Evolutionary conservation across 169 alveolate genomes (phyloP), one percentile per base, ranked within the genome.

Genomic region (Neospora caninum): DNA sequence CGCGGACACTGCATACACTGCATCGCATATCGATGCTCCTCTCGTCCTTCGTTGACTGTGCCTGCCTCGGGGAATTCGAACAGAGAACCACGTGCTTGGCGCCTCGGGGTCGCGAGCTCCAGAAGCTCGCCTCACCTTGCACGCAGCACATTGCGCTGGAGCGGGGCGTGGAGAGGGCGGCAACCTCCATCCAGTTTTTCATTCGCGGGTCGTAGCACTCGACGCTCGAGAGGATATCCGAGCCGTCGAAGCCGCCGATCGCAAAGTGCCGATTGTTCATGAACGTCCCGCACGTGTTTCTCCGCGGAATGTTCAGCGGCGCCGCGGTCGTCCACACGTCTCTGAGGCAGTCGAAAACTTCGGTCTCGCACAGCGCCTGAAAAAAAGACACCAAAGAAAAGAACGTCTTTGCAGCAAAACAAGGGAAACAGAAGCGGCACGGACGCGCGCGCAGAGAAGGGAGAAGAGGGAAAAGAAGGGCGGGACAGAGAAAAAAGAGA

Each of bases 351-450:
- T 98, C 99, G 95, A 97, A 98, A 82, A 98, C 97, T 96, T 98
- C 99, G 34, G 97, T 96, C 91, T 98, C 99, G 92, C 98, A 97
- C 49, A 98, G 96, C n/a, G 99, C 99, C 95, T 96, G 41, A 36
- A 82, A 0, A 29, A 25, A 27, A 54, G 31, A 31, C 45, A 89
- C 31, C 91, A 41, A 31, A 25, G 39, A 88, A n/a, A 34, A 58
- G n/a, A 34, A 4, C 43, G 16, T n/a, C 43, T 36, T 2, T 2
- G 16, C 43, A 4, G 42, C 18, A 22, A n/a, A 18, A 41, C 43
- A 36, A 22, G 84, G 84, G 18, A 13, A n/a, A 73, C n/a, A 31
- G 42, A n/a, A 20, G 20, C 45, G 84, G 25, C 0, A n/a, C 49
- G 84, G 25, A 16, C 38, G 38, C 80, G 38, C 31, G 36, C 7